Conservation (phyloP, 2,329 filamentous ascomycete genomes). For the Pseudocercospora crystallina region DNA sequence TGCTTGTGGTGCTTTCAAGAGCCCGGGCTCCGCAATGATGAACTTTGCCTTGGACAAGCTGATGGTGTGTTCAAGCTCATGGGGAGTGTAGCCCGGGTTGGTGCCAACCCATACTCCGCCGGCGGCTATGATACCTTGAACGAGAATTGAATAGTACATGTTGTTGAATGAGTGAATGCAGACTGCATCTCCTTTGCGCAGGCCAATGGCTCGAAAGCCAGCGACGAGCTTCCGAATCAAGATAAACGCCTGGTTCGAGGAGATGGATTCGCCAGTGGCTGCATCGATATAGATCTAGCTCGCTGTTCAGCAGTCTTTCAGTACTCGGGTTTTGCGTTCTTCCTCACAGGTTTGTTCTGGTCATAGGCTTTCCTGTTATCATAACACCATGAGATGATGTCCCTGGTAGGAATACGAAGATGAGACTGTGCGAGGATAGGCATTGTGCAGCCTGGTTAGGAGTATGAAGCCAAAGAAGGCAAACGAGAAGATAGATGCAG, state of each 20-base stretch:
- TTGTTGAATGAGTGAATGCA: slow-evolving; percentile 58
- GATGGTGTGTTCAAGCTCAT: slow-evolving; percentile 34
- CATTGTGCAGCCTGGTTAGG: background rate
- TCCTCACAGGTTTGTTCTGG: slow-evolving; percentile 31
- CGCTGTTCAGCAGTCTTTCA: background rate
- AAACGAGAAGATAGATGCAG: background rate
- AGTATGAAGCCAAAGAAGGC: background rate
- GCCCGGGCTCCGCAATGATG: slow-evolving; percentile 33
- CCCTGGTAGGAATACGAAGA: background rate
- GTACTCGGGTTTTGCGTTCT: background rate
- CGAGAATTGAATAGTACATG: slow-evolving; percentile 26
- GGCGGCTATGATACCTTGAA: slow-evolving; percentile 27
- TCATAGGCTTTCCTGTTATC: background rate
- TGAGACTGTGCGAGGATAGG: background rate
- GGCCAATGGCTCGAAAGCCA: slow-evolving; percentile 48
- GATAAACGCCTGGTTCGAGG: background rate
- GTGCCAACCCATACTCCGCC: slow-evolving; percentile 35
- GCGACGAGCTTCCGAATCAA: slow-evolving; percentile 40
- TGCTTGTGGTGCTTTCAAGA: slow-evolving; percentile 39
- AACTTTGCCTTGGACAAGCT: slow-evolving; percentile 28
- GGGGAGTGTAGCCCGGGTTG: slow-evolving; percentile 36
- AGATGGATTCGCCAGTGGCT: slow-evolving; percentile 1
- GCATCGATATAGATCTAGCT: slow-evolving; percentile 3
- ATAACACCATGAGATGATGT: background rate
- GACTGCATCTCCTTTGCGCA: slow-evolving; percentile 52